These are phyloP conservation scores for Panus rudis DNA, from an alignment of 768 basidiomycete genomes.

Conservation along the genomic window DNA sequence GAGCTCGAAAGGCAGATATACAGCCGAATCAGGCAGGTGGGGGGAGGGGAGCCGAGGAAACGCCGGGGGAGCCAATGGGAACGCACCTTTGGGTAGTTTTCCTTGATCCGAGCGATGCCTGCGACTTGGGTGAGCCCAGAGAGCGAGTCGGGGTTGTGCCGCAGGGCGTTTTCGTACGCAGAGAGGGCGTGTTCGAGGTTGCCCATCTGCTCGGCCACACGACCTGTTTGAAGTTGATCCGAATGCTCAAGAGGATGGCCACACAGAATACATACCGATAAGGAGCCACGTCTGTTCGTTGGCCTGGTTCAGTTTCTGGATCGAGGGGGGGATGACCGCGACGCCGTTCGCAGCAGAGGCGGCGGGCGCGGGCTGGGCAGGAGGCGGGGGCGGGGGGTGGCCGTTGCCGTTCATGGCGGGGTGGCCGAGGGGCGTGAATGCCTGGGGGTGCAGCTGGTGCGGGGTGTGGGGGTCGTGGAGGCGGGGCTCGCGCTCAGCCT, in stretches of 20 bases:
- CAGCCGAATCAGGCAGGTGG: slow-evolving; percentile 6
- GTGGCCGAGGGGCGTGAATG: slow-evolving; percentile 31
- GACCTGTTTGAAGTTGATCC: slow-evolving; percentile 48
- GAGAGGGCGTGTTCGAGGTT: slow-evolving; percentile 88
- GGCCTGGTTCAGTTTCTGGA: slow-evolving; percentile 74
- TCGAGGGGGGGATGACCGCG: slow-evolving; percentile 33
- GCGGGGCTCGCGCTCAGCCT: slow-evolving; percentile 52
- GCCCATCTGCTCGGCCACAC: slow-evolving; percentile 92
- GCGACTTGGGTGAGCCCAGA: slow-evolving; percentile 90
- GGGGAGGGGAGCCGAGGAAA: slow-evolving; percentile 5
- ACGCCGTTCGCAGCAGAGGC: slow-evolving; percentile 22
- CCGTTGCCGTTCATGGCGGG: slow-evolving; percentile 46
- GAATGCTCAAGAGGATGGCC: slow-evolving; percentile 18
- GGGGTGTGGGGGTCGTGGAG: slow-evolving; percentile 52
- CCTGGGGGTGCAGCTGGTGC: slow-evolving; percentile 32
- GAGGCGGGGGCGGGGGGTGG: slow-evolving; percentile 33
- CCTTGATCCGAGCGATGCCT: slow-evolving; percentile 93
- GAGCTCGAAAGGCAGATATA: slow-evolving; percentile 8
- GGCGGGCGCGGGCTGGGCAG: slow-evolving; percentile 13
- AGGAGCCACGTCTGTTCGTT: slow-evolving; percentile 96
- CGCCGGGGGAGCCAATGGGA: slow-evolving; percentile 2
- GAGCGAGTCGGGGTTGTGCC: slow-evolving; percentile 90
- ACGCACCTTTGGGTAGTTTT: slow-evolving; percentile 91
- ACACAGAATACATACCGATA: slow-evolving; percentile 53
- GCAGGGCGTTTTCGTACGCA: slow-evolving; percentile 92